Evolutionary conservation across 1,284 basidiomycete genomes (phyloP), one percentile per base, ranked within the genome.

Genomic region (Moniliella sp.): DNA sequence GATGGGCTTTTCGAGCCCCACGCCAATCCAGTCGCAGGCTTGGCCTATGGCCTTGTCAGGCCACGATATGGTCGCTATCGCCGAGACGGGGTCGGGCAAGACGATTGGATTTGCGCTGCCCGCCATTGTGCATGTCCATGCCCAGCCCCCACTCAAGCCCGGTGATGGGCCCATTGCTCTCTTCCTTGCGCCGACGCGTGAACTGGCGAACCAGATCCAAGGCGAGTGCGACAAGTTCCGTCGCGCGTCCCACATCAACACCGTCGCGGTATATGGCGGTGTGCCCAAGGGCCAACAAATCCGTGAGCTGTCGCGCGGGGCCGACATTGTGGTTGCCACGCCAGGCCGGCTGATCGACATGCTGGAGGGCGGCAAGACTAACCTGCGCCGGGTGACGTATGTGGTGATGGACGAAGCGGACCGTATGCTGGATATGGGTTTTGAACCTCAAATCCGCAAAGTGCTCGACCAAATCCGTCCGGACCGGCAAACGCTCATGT

Each of bases 391-490:
- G 31, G 72, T 97, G 36, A 97, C 88, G 26, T 97, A 97, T 65
- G 71, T 97, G 31, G 88, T 97, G 57, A 83, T 97, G 77, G 88
- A 97, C 64, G 91, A 97, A 65, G 88, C 88, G 35, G 88, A 94
- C 67, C 79, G 83, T 50, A 88, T 88, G 82, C 71, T 88, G 45
- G 82, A 88, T 67, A 88, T 88, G 83, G 84, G 88, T 72, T 97
- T 97, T 67, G 88, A 97, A 67, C 88, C 88, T 37, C 88, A 97
- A 63, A 97, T 97, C 60, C 73, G 86, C 62, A 97, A 97, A 68
- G 93, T 94, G 52, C 77, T 97, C 47, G 70, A 76, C 48, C 88
- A 97, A 66, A 91, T 93, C 56, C 75, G 86, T 27, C 86, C 84
- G 70, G 86, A 93, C 66, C 75, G 83, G 58, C 86, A 93, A 61